phyloP scores from a whole-genome alignment of 805 yeast genomes.

The Starmerella riodocensis region DNA sequence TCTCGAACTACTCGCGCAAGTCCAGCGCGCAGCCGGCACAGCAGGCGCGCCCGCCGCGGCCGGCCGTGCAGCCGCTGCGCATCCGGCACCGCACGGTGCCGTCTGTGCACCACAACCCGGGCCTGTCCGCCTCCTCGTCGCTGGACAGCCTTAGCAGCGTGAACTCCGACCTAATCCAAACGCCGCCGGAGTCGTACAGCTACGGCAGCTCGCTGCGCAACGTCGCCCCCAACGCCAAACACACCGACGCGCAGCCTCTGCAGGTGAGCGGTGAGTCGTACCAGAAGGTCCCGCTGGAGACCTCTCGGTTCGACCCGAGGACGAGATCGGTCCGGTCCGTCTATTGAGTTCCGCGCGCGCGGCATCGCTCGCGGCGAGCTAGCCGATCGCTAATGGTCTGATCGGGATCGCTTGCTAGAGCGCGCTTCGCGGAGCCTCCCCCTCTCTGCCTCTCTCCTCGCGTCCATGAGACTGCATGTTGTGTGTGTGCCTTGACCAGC shows the following conservation, averaged over 20 bases:
- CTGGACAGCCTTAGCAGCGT: conserved; percentile 20
- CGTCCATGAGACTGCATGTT: no score
- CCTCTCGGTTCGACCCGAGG: conserved; percentile 13
- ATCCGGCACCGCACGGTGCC: conserved; percentile 7
- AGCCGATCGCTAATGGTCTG: no score
- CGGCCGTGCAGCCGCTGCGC: conserved; percentile 12
- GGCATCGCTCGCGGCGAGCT: no score
- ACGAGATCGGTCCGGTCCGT: no score
- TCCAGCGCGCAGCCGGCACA: not conserved
- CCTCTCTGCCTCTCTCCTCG: no score
- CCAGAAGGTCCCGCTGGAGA: not conserved
- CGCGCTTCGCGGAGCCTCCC: no score
- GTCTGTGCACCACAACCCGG: conserved; percentile 13
- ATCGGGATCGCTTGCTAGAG: no score
- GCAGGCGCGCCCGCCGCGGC: not conserved
- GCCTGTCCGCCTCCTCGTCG: conserved; percentile 21
- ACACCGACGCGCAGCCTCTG: not conserved
- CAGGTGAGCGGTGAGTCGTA: not conserved
- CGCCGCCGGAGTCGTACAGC: conserved; percentile 13
- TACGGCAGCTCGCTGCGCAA: not conserved
- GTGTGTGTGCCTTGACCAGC: no score
- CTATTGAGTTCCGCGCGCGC: no score
- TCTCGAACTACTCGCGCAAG: conserved; percentile 5
- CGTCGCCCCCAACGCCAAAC: not conserved
- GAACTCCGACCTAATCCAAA: conserved; percentile 12